Evolutionary conservation across 306 rosid genomes (phyloP).

Genomic region (Pueraria montana): DNA sequence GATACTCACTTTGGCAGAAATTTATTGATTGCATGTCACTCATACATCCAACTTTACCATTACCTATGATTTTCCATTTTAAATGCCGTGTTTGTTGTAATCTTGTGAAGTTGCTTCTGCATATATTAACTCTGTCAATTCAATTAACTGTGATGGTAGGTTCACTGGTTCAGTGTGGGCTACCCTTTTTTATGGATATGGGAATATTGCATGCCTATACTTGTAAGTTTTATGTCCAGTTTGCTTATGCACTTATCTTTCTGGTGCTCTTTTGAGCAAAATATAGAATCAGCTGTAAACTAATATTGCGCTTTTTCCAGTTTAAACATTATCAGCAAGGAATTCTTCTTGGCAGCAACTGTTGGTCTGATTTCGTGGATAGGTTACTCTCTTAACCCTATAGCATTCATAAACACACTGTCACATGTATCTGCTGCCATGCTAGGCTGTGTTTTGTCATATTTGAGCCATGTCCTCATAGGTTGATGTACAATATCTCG

Average conservation of each 20-base stretch:
- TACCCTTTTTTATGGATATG: slow-evolving; percentile 86
- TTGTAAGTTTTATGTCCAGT: slow-evolving; percentile 59
- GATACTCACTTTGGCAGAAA: slow-evolving; percentile 1
- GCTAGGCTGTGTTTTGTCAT: neutral
- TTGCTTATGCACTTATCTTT: slow-evolving; percentile 36
- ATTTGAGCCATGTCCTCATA: neutral
- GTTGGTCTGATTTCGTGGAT: slow-evolving; percentile 72
- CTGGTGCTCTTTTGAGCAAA: slow-evolving; percentile 32
- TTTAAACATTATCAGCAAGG: slow-evolving; percentile 71
- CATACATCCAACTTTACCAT: neutral
- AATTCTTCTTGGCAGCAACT: slow-evolving; percentile 84
- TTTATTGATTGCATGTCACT: slow-evolving; percentile 2
- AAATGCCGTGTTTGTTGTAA: neutral
- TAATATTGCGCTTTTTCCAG: slow-evolving; percentile 54
- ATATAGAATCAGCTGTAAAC: slow-evolving; percentile 40
- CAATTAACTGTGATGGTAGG: slow-evolving; percentile 60
- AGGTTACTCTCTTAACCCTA: slow-evolving; percentile 57
- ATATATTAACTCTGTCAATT: slow-evolving; percentile 7
- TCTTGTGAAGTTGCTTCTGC: slow-evolving; percentile 38
- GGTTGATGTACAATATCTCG: neutral
- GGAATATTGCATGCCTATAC: slow-evolving; percentile 81
- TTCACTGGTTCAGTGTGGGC: slow-evolving; percentile 90
- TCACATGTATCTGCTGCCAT: neutral
- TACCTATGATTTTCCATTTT: slow-evolving; percentile 6
- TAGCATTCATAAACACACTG: neutral